Base-by-base conservation (phyloP, 2,329 filamentous ascomycete species). In the Cladosporium velox region DNA sequence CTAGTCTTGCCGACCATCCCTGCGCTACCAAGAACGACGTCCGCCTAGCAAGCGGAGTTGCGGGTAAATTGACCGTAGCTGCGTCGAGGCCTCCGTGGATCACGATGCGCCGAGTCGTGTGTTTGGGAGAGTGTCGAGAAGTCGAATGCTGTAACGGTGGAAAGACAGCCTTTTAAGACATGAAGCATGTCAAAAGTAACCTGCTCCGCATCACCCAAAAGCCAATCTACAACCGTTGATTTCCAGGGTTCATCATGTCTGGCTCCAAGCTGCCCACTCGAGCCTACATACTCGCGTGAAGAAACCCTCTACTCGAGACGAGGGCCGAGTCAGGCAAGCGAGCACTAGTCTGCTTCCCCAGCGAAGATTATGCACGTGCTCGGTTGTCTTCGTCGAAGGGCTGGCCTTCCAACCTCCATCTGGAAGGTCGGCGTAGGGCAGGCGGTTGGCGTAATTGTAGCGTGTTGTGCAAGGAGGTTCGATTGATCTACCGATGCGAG, bases 371-470 rank as follows among this genome's bases (percentile, higher is more conserved):
- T 54, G 47, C 59, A 49, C 47, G 59, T 62, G 59, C 47, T 49
- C 47, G 47, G n/a, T 21, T 58, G 10, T 44, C 18, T 44, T 44
- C 38, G 18, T 44, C 38, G 38, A 28, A 54, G 28, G 26, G 47
- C 44, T n/a, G 24, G 14, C 18, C 47, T 62, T 62, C 59, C 32
- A 54, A 52, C 35, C 59, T 62, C 34, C 59, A 62, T 62, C 59
- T 62, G 59, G 59, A 62, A 62, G 59, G 47, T 62, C n/a, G 54
- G 59, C 59, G 18, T 54, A 60, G 58, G 58, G 58, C 58, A 30
- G 44, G 38, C 38, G 38, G 38, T 21, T n/a, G 32, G 54, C 26
- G 21, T 52, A 26, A 52, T 52, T 24, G 49, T 52, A 52, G 49
- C 26, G 38, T 44, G 38, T 10, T 44, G 49, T 26, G 49, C 49